Conservation (phyloP, 176 grass and related monocot genomes). For the Lolium multiflorum region DNA sequence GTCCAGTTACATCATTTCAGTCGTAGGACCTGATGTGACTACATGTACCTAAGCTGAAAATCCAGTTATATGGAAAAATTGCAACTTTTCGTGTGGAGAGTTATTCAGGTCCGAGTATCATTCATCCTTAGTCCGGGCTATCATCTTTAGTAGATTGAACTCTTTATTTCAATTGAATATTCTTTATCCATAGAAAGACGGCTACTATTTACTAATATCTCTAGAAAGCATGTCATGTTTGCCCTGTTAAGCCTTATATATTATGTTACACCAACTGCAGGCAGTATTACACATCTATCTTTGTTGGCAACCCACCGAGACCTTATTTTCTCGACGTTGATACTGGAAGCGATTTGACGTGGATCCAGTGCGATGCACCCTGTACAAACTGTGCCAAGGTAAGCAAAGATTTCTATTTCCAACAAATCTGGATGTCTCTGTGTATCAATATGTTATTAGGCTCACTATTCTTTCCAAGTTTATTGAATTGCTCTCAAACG, state of each 20-base stretch:
- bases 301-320: conserved; percentile 90
- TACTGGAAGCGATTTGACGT: conserved; percentile 95
- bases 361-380: conserved; percentile 98
- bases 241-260: conserved; percentile 34
- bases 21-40: background rate
- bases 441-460: conserved; percentile 7
- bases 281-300: conserved; percentile 95
- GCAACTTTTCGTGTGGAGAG: background rate
- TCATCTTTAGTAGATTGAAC: background rate
- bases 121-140: background rate
- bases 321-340: conserved; percentile 95
- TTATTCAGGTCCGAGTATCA: background rate
- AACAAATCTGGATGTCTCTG: conserved; percentile 2
- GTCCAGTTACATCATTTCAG: conserved; percentile 12
- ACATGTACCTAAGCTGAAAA: background rate
- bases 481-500: background rate
- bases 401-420: conserved; percentile 17
- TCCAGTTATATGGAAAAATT: background rate
- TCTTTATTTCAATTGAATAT: conserved; percentile 19
- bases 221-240: conserved; percentile 25
- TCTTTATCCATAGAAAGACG: background rate
- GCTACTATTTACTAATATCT: background rate
- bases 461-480: conserved; percentile 25
- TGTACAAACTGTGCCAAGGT: conserved; percentile 94
- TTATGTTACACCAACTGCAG: conserved; percentile 60